These are phyloP conservation scores for Fraxinus albicans DNA, from an alignment of 305 asterid genomes.

Conservation along the genomic window DNA sequence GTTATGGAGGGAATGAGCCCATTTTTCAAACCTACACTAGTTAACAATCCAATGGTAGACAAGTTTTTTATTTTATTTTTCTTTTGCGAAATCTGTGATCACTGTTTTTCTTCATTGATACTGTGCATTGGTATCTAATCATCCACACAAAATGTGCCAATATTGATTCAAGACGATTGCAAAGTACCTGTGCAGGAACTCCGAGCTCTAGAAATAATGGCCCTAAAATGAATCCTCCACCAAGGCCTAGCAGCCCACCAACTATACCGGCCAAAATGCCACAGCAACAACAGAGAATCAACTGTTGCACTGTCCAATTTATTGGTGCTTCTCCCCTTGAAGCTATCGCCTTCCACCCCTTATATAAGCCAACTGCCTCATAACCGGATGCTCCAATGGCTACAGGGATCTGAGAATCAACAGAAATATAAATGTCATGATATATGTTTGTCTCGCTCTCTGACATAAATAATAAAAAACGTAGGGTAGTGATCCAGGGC, in stretches of 20 bases:
- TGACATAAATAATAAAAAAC: neutral
- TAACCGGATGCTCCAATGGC: constrained; percentile 62
- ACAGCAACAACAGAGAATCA: constrained; percentile 56
- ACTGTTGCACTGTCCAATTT: constrained; percentile 47
- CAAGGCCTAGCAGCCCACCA: constrained; percentile 79
- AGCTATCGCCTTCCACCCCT: constrained; percentile 50
- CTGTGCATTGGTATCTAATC: neutral
- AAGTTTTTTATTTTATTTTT: neutral
- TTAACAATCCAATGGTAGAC: neutral
- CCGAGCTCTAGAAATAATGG: constrained; percentile 73
- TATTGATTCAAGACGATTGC: neutral
- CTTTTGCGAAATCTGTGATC: neutral
- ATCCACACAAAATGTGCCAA: neutral
- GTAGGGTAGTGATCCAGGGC: neutral
- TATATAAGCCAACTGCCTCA: constrained; percentile 57
- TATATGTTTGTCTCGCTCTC: neutral
- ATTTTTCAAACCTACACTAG: neutral
- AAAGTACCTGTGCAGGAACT: constrained; percentile 60
- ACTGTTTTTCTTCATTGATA: neutral
- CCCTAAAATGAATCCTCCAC: constrained; percentile 77
- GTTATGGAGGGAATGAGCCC: neutral
- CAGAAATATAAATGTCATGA: neutral
- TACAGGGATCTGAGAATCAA: constrained; percentile 53
- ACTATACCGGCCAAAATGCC: constrained; percentile 72
- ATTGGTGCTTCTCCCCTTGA: constrained; percentile 47